Conservation (phyloP, 345 rosid genomes). For the Euclidium syriacum region DNA sequence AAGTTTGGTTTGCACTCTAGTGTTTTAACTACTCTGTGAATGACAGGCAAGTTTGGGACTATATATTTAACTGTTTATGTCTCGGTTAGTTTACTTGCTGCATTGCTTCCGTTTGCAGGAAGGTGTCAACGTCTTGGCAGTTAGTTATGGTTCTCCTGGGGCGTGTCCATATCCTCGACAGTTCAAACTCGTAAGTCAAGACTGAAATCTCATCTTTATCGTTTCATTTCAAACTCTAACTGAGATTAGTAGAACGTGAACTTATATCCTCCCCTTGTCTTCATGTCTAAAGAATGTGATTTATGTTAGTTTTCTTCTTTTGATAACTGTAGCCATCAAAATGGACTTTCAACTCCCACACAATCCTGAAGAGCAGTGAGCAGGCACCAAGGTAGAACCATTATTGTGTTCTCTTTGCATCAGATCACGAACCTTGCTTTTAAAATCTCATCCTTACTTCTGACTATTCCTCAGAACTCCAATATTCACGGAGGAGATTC, state of each 20-base stretch:
- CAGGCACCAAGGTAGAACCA: constrained; percentile 72
- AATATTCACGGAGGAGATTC: constrained; percentile 58
- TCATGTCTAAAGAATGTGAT: neutral
- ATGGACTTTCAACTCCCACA: constrained; percentile 86
- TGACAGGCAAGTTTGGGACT: neutral
- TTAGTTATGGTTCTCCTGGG: constrained; percentile 79
- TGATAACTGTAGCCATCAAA: constrained; percentile 61
- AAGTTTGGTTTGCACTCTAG: neutral
- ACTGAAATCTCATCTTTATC: neutral
- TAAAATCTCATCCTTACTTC: neutral
- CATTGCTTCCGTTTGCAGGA: constrained; percentile 42
- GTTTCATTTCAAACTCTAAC: neutral
- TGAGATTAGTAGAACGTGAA: neutral
- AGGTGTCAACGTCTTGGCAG: constrained; percentile 73
- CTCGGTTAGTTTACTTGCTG: neutral
- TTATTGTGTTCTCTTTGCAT: neutral
- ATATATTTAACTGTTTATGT: neutral
- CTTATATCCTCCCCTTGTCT: neutral
- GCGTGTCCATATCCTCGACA: constrained; percentile 75
- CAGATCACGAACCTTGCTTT: neutral
- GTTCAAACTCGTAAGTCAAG: constrained; percentile 59
- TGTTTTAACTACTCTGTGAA: neutral
- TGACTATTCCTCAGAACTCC: constrained; percentile 50
- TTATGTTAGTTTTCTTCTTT: neutral
- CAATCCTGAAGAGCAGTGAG: constrained; percentile 73